Evolutionary conservation across 2,329 filamentous ascomycete species (phyloP).

Genomic region (Ascochyta fabae): DNA sequence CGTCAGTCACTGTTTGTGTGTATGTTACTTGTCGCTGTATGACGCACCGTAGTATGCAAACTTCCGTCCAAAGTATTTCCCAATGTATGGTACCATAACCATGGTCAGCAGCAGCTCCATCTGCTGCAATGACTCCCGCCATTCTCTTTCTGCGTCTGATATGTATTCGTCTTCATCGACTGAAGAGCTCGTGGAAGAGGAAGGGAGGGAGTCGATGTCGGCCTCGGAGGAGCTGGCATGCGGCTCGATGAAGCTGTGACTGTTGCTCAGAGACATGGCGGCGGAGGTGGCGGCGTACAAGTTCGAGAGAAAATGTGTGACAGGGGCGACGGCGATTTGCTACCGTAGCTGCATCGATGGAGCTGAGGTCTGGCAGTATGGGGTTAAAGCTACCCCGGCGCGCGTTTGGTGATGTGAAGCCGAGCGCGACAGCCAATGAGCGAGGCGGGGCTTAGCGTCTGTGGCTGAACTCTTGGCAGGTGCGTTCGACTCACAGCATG

Average conservation of each 20-base stretch:
- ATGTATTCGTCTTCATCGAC: constrained; percentile 64
- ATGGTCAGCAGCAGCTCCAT: constrained; percentile 91
- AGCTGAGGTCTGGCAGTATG: constrained; percentile 4
- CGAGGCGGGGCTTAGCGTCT: constrained; percentile 31
- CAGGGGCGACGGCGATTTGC: constrained; percentile 9
- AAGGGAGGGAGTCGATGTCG: constrained; percentile 59
- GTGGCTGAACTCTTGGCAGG: constrained; percentile 22
- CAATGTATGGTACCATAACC: constrained; percentile 90
- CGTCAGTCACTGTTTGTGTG: constrained; percentile 3
- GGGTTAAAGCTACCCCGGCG: constrained; percentile 19
- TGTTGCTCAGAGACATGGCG: constrained; percentile 48
- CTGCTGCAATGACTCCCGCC: constrained; percentile 93
- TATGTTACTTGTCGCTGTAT: background rate
- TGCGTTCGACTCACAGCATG: constrained; percentile 17
- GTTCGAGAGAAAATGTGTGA: background rate
- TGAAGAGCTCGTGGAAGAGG: constrained; percentile 58
- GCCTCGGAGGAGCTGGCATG: constrained; percentile 38
- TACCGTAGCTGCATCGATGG: constrained; percentile 32
- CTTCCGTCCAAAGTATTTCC: constrained; percentile 93
- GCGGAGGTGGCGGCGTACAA: background rate
- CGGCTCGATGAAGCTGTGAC: constrained; percentile 47
- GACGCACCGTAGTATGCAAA: constrained; percentile 94
- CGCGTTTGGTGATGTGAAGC: constrained; percentile 26
- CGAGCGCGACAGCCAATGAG: constrained; percentile 33
- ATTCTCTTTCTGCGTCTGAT: constrained; percentile 91